Percentiles rank a stretch among this genome's conserved stretches.
These are phyloP conservation scores for Cairneyella variabilis DNA, from an alignment of 495 filamentous ascomycete species.

Conservation along the genomic window DNA sequence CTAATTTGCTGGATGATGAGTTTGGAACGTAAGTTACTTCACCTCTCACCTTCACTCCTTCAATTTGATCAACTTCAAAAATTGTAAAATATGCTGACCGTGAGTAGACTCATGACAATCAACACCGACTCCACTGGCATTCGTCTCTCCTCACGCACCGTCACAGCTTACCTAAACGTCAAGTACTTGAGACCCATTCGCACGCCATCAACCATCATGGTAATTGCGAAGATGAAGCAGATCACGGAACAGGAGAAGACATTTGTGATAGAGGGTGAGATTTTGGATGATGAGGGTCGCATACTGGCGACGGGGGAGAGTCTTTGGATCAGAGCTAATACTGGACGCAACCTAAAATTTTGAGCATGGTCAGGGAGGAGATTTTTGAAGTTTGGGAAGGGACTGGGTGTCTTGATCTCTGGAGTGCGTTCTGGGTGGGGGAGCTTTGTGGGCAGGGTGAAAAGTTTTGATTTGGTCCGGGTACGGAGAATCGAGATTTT, in stretches of 20 bases:
- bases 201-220: constrained; percentile 51
- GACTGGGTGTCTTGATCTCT: too few relatives aligned
- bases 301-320: constrained; percentile 43
- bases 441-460: too few relatives aligned
- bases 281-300: constrained; percentile 36
- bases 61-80: too few relatives aligned
- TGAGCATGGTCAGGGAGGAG: too few relatives aligned
- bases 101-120: constrained; percentile 42
- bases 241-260: constrained; percentile 45
- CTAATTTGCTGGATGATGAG: constrained; percentile 55
- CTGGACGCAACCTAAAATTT: too few relatives aligned
- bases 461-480: too few relatives aligned
- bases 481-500: too few relatives aligned
- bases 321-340: constrained; percentile 32
- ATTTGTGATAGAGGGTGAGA: constrained; percentile 37
- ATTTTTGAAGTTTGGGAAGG: too few relatives aligned
- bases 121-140: constrained; percentile 32
- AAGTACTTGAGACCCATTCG: constrained; percentile 48
- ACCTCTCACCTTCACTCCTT: too few relatives aligned
- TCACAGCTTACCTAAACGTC: constrained; percentile 59
- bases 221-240: constrained; percentile 37
- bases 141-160: constrained; percentile 19
- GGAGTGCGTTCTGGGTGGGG: too few relatives aligned
- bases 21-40: constrained; percentile 50
- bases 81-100: too few relatives aligned